A percentile compares a stretch with the other conserved stretches of the same genome.
These are phyloP conservation scores for Senecio squalidus DNA, from an alignment of 140 eudicot genomes.

Conservation along the genomic window DNA sequence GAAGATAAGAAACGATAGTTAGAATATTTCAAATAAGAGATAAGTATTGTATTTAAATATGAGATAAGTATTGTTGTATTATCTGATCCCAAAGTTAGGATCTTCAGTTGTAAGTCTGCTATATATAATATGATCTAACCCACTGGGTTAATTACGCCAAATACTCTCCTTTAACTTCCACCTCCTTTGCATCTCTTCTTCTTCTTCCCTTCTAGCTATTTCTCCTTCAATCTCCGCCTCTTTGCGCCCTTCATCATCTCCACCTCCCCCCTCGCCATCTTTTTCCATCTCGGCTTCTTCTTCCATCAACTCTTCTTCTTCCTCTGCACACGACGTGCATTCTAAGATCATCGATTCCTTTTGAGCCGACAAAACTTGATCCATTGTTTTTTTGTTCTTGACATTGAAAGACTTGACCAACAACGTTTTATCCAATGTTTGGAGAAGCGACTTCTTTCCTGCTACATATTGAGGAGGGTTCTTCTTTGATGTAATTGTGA, in stretches of 20 bases:
- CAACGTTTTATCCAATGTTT: slow-evolving; percentile 35
- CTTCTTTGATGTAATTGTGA: slow-evolving; percentile 33
- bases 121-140: too few species aligned
- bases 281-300: slow-evolving; percentile 24
- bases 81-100: too few species aligned
- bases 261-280: slow-evolving; percentile 10
- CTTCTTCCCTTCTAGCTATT: slow-evolving; percentile 17
- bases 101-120: too few species aligned
- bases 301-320: slow-evolving; percentile 38
- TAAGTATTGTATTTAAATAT: too few species aligned
- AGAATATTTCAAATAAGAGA: too few species aligned
- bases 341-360: slow-evolving; percentile 34
- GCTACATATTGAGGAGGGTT: slow-evolving; percentile 58
- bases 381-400: slow-evolving; percentile 28
- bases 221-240: slow-evolving; percentile 21
- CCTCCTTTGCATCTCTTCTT: slow-evolving; percentile 13
- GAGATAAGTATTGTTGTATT: too few species aligned
- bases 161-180: too few species aligned
- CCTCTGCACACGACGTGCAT: slow-evolving; percentile 75
- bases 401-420: slow-evolving; percentile 48
- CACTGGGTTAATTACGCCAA: too few species aligned
- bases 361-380: slow-evolving; percentile 32
- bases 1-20: too few species aligned
- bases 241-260: slow-evolving; percentile 4
- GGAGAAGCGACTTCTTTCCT: slow-evolving; percentile 55